Base-by-base conservation (phyloP, 208 protist species). In the Leishmania tropica region DNA sequence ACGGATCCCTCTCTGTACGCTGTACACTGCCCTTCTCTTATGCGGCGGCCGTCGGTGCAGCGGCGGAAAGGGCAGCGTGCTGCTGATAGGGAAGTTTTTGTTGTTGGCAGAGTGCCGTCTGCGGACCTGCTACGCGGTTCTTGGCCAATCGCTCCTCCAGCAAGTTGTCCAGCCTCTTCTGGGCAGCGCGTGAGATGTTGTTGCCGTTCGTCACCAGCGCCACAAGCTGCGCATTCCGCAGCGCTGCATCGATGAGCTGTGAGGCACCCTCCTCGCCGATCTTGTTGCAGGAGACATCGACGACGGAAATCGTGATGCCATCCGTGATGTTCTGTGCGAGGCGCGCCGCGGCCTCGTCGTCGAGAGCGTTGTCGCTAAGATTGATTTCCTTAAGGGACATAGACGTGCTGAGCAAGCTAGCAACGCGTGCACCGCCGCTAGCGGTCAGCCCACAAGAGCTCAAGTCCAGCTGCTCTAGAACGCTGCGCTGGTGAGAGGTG, bases 121-220 rank as follows among this genome's bases (percentile, higher is more conserved):
- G 56, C 3, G 78, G 78, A 31, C 78, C 86, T 75, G 93, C 51
- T 15, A 89, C 79, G 40, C 91, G 89, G 64, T 97, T 96, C 60
- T 87, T 84, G 24, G 80, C 80, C 42, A 96, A 51, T 10, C 93
- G 93, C 58, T 96, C 93, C 54, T 92, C 92, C 15, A 97, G 80
- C n/a, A 96, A 62, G 35, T 85, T 90, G 77, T 95, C 91, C 71
- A 96, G 88, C 81, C 94, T 96, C 84, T 96, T 94, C 87, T 96
- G 93, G 13, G 94, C 89, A 8, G 94, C 91, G 51, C 95, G 95
- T 60, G 88, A 90, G 64, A 96, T 92, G 54, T 88, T 85, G 84
- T 97, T 97, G 65, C 95, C 95, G 53, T 96, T 90, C 47, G 96
- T 86, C 21, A 94, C 76, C 21, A 97, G 68, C 3, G 88, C 91